These are phyloP conservation scores for Pseudonectria foliicola DNA, from an alignment of 2,329 filamentous ascomycete genomes.

Conservation along the genomic window DNA sequence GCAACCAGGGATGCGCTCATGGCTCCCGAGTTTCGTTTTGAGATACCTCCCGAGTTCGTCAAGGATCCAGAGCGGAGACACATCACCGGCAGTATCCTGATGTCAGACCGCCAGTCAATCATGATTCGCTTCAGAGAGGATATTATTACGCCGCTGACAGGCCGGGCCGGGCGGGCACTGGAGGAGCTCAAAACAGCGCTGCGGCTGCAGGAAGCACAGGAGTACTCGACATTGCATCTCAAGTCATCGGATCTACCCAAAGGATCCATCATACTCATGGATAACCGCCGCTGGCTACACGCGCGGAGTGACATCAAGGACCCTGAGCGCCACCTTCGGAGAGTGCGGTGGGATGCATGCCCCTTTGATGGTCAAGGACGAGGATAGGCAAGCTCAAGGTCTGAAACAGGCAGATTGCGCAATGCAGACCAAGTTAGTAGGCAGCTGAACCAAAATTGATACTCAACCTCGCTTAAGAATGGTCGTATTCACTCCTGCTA, in stretches of 20 bases:
- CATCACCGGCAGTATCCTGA: constrained; percentile 20
- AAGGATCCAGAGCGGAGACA: constrained; percentile 13
- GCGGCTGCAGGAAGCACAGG: constrained; percentile 5
- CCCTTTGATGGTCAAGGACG: too few species aligned
- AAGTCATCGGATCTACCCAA: constrained; percentile 19
- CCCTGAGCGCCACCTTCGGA: constrained; percentile 27
- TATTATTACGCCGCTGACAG: constrained; percentile 22
- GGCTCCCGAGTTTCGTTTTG: constrained; percentile 25
- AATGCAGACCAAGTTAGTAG: too few species aligned
- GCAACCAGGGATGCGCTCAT: constrained; percentile 15
- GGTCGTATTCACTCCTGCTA: too few species aligned
- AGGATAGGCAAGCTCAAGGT: too few species aligned
- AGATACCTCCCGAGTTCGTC: constrained; percentile 28
- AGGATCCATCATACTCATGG: constrained; percentile 24
- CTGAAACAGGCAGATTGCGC: too few species aligned
- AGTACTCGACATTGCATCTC: constrained; percentile 17
- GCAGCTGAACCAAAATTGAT: too few species aligned
- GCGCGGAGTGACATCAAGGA: constrained; percentile 26
- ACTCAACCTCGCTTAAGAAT: too few species aligned
- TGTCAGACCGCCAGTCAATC: not conserved
- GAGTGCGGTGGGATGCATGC: constrained; percentile 28
- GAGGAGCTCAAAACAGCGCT: constrained; percentile 17
- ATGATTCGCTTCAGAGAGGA: constrained; percentile 27
- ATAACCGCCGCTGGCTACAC: constrained; percentile 31
- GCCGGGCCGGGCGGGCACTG: constrained; percentile 16